These are phyloP conservation scores for Corchorus olitorius DNA, from an alignment of 345 rosid genomes.

Conservation along the genomic window DNA sequence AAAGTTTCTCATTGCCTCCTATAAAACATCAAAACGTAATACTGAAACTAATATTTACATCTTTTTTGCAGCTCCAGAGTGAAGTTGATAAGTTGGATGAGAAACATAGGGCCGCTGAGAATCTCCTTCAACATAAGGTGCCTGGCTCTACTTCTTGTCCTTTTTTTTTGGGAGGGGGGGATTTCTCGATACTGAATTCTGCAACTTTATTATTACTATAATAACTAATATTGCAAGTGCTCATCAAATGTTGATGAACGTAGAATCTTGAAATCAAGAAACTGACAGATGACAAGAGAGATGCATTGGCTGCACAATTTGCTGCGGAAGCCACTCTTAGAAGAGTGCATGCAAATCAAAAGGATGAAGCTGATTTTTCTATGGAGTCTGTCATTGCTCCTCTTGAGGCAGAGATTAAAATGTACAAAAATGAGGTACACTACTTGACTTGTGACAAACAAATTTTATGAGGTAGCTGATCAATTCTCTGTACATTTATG, in stretches of 20 bases:
- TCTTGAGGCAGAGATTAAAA: conserved; percentile 79
- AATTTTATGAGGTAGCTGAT: too few relatives aligned
- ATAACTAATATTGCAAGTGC: not conserved
- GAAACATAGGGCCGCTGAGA: conserved; percentile 53
- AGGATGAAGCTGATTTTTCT: conserved; percentile 65
- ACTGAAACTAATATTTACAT: not conserved
- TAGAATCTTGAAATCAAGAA: conserved; percentile 84
- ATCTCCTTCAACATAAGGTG: conserved; percentile 68
- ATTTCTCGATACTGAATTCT: not conserved
- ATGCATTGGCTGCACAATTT: conserved; percentile 84
- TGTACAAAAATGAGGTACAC: conserved; percentile 71
- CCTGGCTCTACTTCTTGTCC: not conserved
- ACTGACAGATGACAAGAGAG: conserved; percentile 63
- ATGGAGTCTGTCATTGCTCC: conserved; percentile 79
- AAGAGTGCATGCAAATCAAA: conserved; percentile 66
- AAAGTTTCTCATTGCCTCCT: not conserved
- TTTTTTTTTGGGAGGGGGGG: not conserved
- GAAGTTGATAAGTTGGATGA: conserved; percentile 54
- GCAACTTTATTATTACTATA: not conserved
- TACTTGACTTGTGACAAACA: too few relatives aligned
- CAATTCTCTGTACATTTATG: not conserved
- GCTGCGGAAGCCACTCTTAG: conserved; percentile 88
- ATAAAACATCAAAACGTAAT: not conserved
- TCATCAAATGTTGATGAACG: conserved; percentile 15
- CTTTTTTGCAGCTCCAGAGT: conserved; percentile 53